phyloP scores from a whole-genome alignment of 2,329 filamentous ascomycete genomes.

The Penicillium aurantiogriseum region DNA sequence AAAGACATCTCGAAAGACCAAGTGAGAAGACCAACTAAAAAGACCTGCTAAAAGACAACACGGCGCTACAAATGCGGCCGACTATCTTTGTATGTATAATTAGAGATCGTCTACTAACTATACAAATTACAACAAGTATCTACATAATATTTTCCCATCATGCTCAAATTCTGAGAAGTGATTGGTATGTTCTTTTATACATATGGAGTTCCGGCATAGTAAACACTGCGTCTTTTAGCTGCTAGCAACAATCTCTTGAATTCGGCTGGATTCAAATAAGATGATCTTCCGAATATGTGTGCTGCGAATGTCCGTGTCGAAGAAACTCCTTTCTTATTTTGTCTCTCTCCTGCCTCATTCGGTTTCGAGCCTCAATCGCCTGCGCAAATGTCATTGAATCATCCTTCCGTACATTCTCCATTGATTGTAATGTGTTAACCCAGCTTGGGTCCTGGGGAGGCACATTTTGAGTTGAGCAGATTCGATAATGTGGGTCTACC shows the following conservation, averaged over 20 bases:
- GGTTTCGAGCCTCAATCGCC: background rate
- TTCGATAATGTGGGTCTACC: conserved; percentile 19
- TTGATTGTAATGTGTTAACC: background rate
- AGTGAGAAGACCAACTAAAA: too few species aligned
- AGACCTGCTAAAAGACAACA: too few species aligned
- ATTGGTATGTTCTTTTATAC: too few species aligned
- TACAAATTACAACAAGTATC: too few species aligned
- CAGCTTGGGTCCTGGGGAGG: conserved; percentile 19
- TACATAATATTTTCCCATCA: too few species aligned
- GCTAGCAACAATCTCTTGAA: background rate
- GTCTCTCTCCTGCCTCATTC: background rate
- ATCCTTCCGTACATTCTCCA: background rate
- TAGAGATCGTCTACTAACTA: too few species aligned
- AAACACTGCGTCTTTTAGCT: background rate
- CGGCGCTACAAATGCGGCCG: too few species aligned
- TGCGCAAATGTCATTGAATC: background rate
- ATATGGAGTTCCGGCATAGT: background rate
- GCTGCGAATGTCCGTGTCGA: background rate
- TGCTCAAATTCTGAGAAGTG: too few species aligned
- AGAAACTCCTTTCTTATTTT: background rate
- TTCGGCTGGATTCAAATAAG: background rate
- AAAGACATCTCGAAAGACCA: too few species aligned
- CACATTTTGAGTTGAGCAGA: conserved; percentile 20
- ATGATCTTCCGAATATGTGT: background rate
- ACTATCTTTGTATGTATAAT: too few species aligned